A percentile compares a stretch with the other conserved stretches of the same genome.
Conservation (phyloP, 2,329 filamentous ascomycete genomes). For the Alternaria angustiovoidea region DNA sequence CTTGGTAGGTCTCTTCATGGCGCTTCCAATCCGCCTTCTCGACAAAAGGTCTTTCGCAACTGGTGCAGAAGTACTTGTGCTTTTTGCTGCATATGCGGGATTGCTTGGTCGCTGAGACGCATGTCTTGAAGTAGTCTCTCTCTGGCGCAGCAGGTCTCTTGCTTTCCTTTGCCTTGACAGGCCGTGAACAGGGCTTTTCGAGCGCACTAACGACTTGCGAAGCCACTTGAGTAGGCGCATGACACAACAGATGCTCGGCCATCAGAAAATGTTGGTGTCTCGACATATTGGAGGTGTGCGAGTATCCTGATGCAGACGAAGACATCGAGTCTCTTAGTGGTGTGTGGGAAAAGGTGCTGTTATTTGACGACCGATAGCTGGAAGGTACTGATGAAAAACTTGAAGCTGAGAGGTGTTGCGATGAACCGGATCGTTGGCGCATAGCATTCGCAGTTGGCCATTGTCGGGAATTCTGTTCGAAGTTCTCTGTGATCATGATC, state of each 20-base stretch:
- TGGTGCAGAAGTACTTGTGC: slow-evolving; percentile 51
- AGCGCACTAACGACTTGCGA: slow-evolving; percentile 6
- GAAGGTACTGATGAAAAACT: slow-evolving; percentile 30
- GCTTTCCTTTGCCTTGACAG: slow-evolving; percentile 11
- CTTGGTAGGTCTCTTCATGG: slow-evolving; percentile 73
- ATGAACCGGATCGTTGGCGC: slow-evolving; percentile 16
- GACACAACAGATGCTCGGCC: slow-evolving; percentile 16
- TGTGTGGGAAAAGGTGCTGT: slow-evolving; percentile 29
- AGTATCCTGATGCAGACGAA: slow-evolving; percentile 35
- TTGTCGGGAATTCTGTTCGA: slow-evolving; percentile 10
- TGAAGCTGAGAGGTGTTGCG: slow-evolving; percentile 28
- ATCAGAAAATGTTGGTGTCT: slow-evolving; percentile 22
- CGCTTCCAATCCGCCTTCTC: slow-evolving; percentile 73
- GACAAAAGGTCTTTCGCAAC: slow-evolving; percentile 67
- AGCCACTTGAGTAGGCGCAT: slow-evolving; percentile 4
- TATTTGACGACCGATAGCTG: slow-evolving; percentile 24
- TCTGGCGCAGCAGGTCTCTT: slow-evolving; percentile 19
- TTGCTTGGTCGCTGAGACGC: slow-evolving; percentile 36
- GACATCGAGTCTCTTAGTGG: slow-evolving; percentile 29
- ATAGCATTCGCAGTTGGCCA: slow-evolving; percentile 15
- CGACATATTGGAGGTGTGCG: slow-evolving; percentile 24
- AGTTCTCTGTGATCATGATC: slow-evolving; percentile 18
- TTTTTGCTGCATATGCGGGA: slow-evolving; percentile 28
- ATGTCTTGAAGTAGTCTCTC: slow-evolving; percentile 40
- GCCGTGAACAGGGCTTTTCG: slow-evolving; percentile 6